Conservation (phyloP, 2,329 filamentous ascomycete genomes). For the Aspergillus puulaauensis region DNA sequence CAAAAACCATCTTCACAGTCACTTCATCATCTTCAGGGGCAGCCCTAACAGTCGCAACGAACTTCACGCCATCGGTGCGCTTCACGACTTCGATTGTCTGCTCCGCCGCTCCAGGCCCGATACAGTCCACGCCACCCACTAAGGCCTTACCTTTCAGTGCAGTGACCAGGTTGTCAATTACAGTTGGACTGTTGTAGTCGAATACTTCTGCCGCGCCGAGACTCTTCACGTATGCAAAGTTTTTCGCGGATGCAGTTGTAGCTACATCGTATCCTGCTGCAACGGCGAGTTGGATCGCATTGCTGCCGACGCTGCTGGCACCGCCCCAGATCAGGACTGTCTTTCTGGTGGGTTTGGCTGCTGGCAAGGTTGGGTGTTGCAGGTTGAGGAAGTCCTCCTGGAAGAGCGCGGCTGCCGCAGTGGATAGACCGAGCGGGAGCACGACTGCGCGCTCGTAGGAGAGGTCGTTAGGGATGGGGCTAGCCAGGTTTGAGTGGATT, state of each 20-base stretch:
- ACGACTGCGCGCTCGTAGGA: slow-evolving; percentile 32
- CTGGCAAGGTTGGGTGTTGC: slow-evolving; percentile 16
- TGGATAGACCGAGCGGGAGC: slow-evolving; percentile 34
- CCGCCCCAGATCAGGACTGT: slow-evolving; percentile 34
- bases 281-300: slow-evolving; percentile 45
- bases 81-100: too few species aligned
- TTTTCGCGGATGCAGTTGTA: slow-evolving; percentile 40
- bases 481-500: slow-evolving; percentile 15
- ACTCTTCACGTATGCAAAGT: slow-evolving; percentile 45
- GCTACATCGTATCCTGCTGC: slow-evolving; percentile 43
- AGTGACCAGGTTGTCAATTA: slow-evolving; percentile 13
- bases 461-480: slow-evolving; percentile 28
- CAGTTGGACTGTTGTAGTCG: slow-evolving; percentile 40
- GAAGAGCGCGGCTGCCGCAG: slow-evolving; percentile 34
- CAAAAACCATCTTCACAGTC: slow-evolving; percentile 24
- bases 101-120: too few species aligned
- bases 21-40: slow-evolving; percentile 15
- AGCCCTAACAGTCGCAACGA: background rate
- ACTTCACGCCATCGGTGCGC: too few species aligned
- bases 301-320: slow-evolving; percentile 47
- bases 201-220: slow-evolving; percentile 48
- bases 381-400: slow-evolving; percentile 20
- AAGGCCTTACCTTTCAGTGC: slow-evolving; percentile 14
- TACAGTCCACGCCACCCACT: slow-evolving; percentile 11
- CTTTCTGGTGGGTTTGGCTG: slow-evolving; percentile 6